Evolutionary conservation across 257 asterid species (phyloP).

Genomic region (Primulina tabacum): DNA sequence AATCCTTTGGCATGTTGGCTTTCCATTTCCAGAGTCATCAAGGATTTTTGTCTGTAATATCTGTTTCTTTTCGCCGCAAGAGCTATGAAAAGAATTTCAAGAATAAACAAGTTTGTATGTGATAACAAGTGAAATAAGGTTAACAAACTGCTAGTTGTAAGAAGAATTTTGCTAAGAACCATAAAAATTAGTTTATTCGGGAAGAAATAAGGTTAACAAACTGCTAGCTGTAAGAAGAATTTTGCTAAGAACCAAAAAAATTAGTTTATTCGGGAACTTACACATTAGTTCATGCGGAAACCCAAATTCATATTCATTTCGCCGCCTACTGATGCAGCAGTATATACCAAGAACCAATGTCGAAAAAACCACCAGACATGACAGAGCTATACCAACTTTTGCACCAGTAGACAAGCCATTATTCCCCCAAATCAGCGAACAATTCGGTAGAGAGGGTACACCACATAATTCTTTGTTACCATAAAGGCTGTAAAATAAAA

Average conservation of each 20-base stretch:
- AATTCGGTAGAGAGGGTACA: constrained; percentile 72
- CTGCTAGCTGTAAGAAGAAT: not conserved
- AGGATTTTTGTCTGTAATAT: constrained; percentile 82
- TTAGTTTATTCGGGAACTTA: constrained; percentile 33
- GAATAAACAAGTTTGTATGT: not conserved
- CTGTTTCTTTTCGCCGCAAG: constrained; percentile 82
- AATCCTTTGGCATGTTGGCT: constrained; percentile 98
- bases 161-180: not conserved
- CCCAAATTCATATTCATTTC: constrained; percentile 74
- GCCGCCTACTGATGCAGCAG: constrained; percentile 56
- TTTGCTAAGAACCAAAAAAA: not conserved
- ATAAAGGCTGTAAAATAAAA: constrained; percentile 55
- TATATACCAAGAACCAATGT: constrained; percentile 40
- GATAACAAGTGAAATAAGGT: not conserved
- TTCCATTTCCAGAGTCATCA: constrained; percentile 92
- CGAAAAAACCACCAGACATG: constrained; percentile 46
- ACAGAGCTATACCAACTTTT: constrained; percentile 63
- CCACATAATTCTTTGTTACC: constrained; percentile 89
- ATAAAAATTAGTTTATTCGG: not conserved
- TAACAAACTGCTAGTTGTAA: not conserved
- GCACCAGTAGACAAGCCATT: constrained; percentile 76
- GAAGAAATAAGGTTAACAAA: not conserved
- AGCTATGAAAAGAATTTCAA: constrained; percentile 40
- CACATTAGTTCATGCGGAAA: constrained; percentile 74
- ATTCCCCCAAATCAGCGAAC: constrained; percentile 81